phyloP scores from a whole-genome alignment of 495 filamentous ascomycete genomes.

The Hapsidospora chrysogenum region DNA sequence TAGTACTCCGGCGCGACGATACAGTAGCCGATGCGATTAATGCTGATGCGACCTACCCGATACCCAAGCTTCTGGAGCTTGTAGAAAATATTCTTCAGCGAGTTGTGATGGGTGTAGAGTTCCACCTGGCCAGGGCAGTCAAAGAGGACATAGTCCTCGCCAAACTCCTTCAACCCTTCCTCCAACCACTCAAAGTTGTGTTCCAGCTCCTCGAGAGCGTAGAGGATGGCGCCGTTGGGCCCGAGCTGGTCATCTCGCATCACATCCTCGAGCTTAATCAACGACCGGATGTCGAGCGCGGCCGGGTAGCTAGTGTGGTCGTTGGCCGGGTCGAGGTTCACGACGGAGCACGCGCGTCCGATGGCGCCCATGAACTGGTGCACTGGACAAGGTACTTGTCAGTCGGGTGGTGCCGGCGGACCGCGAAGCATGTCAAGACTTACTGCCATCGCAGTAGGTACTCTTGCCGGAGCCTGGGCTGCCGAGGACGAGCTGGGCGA shows the following conservation, averaged over 20 bases:
- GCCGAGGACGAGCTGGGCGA: constrained; percentile 70
- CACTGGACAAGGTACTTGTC: constrained; percentile 28
- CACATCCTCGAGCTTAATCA: constrained; percentile 81
- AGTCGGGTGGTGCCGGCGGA: background rate
- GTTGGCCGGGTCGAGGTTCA: constrained; percentile 96
- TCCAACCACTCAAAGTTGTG: constrained; percentile 84
- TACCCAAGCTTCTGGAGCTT: constrained; percentile 82
- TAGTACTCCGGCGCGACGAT: constrained; percentile 7
- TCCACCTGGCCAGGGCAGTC: constrained; percentile 97
- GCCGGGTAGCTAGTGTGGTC: constrained; percentile 64
- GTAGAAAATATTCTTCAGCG: constrained; percentile 79
- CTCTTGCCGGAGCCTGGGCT: constrained; percentile 91
- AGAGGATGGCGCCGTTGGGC: constrained; percentile 82
- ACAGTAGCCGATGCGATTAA: constrained; percentile 9
- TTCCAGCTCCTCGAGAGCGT: constrained; percentile 90
- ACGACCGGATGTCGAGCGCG: constrained; percentile 76
- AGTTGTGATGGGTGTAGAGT: constrained; percentile 85
- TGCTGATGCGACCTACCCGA: constrained; percentile 62
- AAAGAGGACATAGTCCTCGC: constrained; percentile 85
- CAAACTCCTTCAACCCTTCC: constrained; percentile 54
- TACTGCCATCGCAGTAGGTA: constrained; percentile 89
- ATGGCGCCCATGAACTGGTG: constrained; percentile 94
- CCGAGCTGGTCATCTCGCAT: constrained; percentile 88
- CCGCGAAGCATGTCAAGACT: constrained; percentile 8
- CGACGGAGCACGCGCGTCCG: constrained; percentile 80